phyloP scores from a whole-genome alignment of 495 filamentous ascomycete genomes.

The Aspergillus campestris region DNA sequence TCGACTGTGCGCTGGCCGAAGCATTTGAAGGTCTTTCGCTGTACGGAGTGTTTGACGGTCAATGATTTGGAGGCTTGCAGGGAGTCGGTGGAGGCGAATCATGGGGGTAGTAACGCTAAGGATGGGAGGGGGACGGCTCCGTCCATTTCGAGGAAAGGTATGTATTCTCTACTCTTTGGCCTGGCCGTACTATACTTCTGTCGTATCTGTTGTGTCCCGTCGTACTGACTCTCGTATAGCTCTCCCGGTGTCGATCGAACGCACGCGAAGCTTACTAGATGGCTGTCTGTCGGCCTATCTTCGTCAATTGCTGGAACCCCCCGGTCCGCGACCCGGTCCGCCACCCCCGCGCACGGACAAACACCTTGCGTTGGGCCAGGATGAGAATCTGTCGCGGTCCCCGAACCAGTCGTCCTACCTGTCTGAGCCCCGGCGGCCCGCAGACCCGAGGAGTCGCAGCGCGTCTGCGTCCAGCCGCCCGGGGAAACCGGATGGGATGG shows the following conservation, averaged over 20 bases:
- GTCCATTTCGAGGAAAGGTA: constrained; percentile 19
- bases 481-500: constrained; percentile 8
- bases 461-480: constrained; percentile 21
- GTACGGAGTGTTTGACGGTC: constrained; percentile 77
- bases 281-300: constrained; percentile 46
- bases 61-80: constrained; percentile 61
- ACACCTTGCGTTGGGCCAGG: constrained; percentile 1
- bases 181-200: constrained; percentile 3
- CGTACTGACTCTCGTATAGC: constrained; percentile 15
- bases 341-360: constrained; percentile 11
- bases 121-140: constrained; percentile 5
- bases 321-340: constrained; percentile 6
- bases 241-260: constrained; percentile 34
- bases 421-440: constrained; percentile 10
- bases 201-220: not conserved
- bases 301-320: constrained; percentile 22
- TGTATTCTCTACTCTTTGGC: not conserved
- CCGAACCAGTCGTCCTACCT: constrained; percentile 10
- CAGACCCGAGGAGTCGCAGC: constrained; percentile 22
- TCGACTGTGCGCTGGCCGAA: constrained; percentile 78
- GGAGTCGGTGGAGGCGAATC: constrained; percentile 14
- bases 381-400: constrained; percentile 6
- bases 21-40: constrained; percentile 66
- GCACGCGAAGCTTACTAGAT: constrained; percentile 44
- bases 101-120: constrained; percentile 9